These are phyloP conservation scores for Corymbia calophylla DNA, from an alignment of 441 rosid genomes.

Conservation along the genomic window DNA sequence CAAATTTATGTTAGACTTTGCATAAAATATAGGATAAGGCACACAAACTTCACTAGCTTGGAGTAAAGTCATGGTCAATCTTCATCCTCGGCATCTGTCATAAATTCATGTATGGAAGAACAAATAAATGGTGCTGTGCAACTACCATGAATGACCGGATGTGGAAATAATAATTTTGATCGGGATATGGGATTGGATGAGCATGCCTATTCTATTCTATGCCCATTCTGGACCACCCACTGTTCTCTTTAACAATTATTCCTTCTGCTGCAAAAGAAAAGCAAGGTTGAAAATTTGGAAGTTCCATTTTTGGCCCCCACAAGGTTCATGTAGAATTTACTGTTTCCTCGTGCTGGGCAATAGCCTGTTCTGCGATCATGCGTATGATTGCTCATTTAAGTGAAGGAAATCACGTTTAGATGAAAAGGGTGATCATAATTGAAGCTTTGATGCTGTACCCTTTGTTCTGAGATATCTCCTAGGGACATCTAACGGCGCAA, in stretches of 20 bases:
- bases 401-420: neutral
- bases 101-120: neutral
- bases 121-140: neutral
- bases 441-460: slow-evolving; percentile 4
- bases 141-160: neutral
- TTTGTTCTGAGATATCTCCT: slow-evolving; percentile 6
- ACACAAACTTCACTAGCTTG: neutral
- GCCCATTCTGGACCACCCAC: neutral
- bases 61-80: neutral
- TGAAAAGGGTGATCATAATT: neutral
- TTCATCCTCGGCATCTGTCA: neutral
- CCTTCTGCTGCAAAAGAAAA: neutral
- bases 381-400: neutral
- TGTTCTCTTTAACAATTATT: neutral
- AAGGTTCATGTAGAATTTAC: neutral
- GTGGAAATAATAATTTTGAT: neutral
- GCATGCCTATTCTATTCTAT: neutral
- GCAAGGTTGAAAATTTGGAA: neutral
- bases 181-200: neutral
- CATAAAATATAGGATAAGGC: neutral
- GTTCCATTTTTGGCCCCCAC: neutral
- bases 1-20: neutral
- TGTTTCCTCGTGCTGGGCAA: neutral
- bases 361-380: neutral
- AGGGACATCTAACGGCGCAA: slow-evolving; percentile 17